These are phyloP conservation scores for Cerrena zonata DNA, from an alignment of 1,284 basidiomycete species.

Conservation along the genomic window DNA sequence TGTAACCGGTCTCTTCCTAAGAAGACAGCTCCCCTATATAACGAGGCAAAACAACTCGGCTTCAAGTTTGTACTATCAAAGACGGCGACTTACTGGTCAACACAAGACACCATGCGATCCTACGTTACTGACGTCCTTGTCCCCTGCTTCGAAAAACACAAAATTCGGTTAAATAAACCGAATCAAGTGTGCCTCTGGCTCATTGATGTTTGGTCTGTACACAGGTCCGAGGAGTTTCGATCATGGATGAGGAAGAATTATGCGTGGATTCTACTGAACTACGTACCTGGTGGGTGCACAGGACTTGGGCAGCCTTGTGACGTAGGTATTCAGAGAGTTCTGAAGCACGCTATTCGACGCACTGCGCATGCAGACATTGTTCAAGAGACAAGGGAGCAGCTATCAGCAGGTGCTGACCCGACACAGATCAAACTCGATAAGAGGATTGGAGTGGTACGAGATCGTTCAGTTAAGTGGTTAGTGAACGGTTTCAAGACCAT, in stretches of 20 bases:
- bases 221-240: conserved; percentile 29
- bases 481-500: conserved; percentile 14
- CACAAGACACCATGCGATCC: conserved; percentile 27
- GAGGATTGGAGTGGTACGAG: conserved; percentile 8
- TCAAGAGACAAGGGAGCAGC: conserved; percentile 13
- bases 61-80: conserved; percentile 27
- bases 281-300: conserved; percentile 22
- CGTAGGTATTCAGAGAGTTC: conserved; percentile 22
- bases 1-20: conserved; percentile 20
- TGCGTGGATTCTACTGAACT: conserved; percentile 18
- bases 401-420: conserved; percentile 8
- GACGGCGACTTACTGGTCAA: conserved; percentile 36
- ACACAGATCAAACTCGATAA: conserved; percentile 14
- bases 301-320: conserved; percentile 22
- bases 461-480: conserved; percentile 17
- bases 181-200: conserved; percentile 23
- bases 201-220: conserved; percentile 36
- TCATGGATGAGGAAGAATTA: conserved; percentile 22
- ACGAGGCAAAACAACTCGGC: conserved; percentile 20
- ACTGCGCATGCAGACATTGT: conserved; percentile 13
- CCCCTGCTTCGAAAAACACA: conserved; percentile 27
- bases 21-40: conserved; percentile 11
- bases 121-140: conserved; percentile 30
- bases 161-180: conserved; percentile 17
- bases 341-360: conserved; percentile 20